Evolutionary conservation across 345 rosid species (phyloP), one percentile per base, ranked within the genome.

Genomic region (Cardiospermum halicacabum): DNA sequence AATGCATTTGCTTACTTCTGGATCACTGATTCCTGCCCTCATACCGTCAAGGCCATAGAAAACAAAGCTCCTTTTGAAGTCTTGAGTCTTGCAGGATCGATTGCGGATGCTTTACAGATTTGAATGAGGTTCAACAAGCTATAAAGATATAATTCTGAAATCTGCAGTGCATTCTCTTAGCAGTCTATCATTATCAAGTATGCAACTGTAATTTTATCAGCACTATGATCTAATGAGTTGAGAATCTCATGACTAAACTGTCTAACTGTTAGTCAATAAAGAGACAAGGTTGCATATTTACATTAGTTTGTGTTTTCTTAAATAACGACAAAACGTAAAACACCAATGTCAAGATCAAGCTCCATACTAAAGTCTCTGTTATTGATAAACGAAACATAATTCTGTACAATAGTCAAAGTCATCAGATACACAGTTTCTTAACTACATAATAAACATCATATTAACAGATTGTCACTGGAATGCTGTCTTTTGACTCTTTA

Each of bases 11-110:
- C 85, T 47, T 78, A 83, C 83, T 95, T 95, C 65, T 91, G 98
- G 99, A 95, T 91, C 68, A 91, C 99, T 1, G 97, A 95, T 70
- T 95, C 98, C 36, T 95, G 99, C 72, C 96, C 99, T 1, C 76
- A 36, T 15, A 91, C 99, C 5, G 99, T 91, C 62, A 80, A 89
- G 56, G 83, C 96, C 53, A 74, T 95, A 36, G 87, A 71, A 54
- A 85, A 84, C 73, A 80, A 60, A 62, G 78, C 94, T 76, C 99
- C 98, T 53, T 95, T 95, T 24, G 94, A 91, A 79, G 78, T 95
- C 60, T 67, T 95, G 76, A 91, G 94, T 72, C 98, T 95, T 10
- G 96, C 98, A 0, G 94, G 85, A 68, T 91, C 96, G 58, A 89
- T 95, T 48, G 94, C 98, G 1, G 85, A 87, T 67, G 89, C 99